Percentiles rank a stretch among this genome's conserved stretches.
Conservation (phyloP, 345 rosid species). For the Salix purpurea region DNA sequence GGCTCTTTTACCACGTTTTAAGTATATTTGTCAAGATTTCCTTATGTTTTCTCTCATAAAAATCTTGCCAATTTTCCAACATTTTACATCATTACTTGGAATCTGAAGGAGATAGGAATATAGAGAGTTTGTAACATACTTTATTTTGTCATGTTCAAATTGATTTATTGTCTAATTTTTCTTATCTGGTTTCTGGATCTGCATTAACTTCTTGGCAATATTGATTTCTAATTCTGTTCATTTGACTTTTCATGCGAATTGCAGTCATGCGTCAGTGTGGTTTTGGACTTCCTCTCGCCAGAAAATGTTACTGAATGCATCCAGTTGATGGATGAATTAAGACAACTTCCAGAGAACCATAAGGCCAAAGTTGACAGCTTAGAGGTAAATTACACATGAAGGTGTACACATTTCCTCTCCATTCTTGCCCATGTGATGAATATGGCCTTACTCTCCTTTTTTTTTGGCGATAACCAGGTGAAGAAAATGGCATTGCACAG, state of each 20-base stretch:
- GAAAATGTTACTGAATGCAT: slow-evolving; percentile 66
- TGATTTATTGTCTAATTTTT: background rate
- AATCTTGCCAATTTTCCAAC: too few relatives aligned
- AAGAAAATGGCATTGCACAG: slow-evolving; percentile 75
- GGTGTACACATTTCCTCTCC: background rate
- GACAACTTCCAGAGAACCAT: slow-evolving; percentile 62
- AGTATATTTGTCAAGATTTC: too few relatives aligned
- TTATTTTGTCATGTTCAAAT: background rate
- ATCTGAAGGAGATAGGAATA: too few relatives aligned
- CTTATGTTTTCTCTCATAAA: too few relatives aligned
- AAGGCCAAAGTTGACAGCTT: slow-evolving; percentile 55
- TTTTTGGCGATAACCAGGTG: slow-evolving; percentile 45
- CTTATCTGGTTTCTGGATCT: background rate
- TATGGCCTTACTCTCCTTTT: background rate
- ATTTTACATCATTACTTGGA: too few relatives aligned
- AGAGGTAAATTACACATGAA: slow-evolving; percentile 45
- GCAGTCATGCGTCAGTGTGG: slow-evolving; percentile 89
- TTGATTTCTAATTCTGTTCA: slow-evolving; percentile 1
- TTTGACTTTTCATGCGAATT: slow-evolving; percentile 13
- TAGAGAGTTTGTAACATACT: too few relatives aligned
- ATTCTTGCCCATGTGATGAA: background rate
- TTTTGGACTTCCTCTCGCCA: slow-evolving; percentile 78
- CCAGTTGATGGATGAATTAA: slow-evolving; percentile 59
- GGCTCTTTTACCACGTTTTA: too few relatives aligned
- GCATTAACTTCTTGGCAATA: background rate